A percentile compares a stretch with the other conserved stretches of the same genome.
Conservation (phyloP, 371 early-diverging fungal genomes). For the Vavraia culicis region DNA sequence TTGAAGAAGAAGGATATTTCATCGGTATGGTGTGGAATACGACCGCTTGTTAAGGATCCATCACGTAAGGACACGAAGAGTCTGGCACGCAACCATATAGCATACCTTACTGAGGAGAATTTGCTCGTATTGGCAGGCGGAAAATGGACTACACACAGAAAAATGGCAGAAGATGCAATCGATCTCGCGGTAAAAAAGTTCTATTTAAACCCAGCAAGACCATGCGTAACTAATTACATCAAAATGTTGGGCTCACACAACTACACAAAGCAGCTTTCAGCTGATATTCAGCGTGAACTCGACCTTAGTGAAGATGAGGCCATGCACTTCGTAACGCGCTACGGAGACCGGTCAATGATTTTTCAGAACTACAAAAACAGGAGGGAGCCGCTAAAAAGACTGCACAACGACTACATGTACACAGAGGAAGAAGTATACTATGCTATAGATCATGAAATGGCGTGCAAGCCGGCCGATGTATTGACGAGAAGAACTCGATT, state of each 20-base stretch:
- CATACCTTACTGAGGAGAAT: conserved; percentile 57
- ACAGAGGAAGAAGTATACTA: conserved; percentile 80
- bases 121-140: conserved; percentile 89
- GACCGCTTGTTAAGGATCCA: conserved; percentile 87
- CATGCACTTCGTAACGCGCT: conserved; percentile 62
- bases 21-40: conserved; percentile 88
- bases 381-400: too few species aligned
- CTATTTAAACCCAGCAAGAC: conserved; percentile 41
- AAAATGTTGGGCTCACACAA: conserved; percentile 63
- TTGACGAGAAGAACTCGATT: conserved; percentile 71
- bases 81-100: conserved; percentile 82
- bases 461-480: conserved; percentile 68
- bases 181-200: conserved; percentile 60
- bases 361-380: conserved; percentile 12
- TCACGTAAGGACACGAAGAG: conserved; percentile 55
- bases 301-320: conserved; percentile 76
- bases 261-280: conserved; percentile 63
- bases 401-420: conserved; percentile 65
- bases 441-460: conserved; percentile 69
- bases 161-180: conserved; percentile 87
- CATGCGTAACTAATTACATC: conserved; percentile 52
- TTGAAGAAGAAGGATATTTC: conserved; percentile 76
- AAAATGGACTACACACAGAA: conserved; percentile 96
- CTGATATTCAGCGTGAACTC: conserved; percentile 65
- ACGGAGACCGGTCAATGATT: conserved; percentile 63